Percentiles rank a stretch among this genome's conserved stretches.
Evolutionary conservation across 108 stramenopile genomes (phyloP).

Genomic region (Nitzschia inconspicua): DNA sequence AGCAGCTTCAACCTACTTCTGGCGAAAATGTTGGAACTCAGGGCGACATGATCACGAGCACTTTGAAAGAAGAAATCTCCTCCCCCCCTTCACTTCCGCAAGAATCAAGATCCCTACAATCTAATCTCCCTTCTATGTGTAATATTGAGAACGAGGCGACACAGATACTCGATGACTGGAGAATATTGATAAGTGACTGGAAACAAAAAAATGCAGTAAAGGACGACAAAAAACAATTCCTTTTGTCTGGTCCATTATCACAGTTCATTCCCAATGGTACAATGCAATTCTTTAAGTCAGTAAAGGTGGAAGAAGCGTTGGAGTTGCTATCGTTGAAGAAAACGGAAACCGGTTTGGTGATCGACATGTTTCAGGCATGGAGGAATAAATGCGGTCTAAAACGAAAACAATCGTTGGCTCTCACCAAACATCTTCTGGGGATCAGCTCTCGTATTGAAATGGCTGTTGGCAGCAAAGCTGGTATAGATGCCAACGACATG

Average conservation of each 20-base stretch:
- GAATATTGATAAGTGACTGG: neutral
- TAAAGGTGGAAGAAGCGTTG: slow-evolving; percentile 14
- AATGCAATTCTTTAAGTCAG: slow-evolving; percentile 30
- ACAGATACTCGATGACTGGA: slow-evolving; percentile 1
- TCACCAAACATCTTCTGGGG: slow-evolving; percentile 39
- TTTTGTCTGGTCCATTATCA: slow-evolving; percentile 34
- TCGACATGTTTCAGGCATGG: slow-evolving; percentile 34
- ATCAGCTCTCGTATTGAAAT: slow-evolving; percentile 35
- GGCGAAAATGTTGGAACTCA: too few relatives aligned
- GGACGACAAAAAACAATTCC: slow-evolving; percentile 20
- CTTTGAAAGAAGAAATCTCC: too few relatives aligned
- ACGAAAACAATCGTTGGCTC: neutral
- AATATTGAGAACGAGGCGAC: too few relatives aligned
- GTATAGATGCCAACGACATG: slow-evolving; percentile 6
- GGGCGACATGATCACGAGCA: too few relatives aligned
- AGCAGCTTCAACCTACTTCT: too few relatives aligned
- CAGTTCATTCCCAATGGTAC: slow-evolving; percentile 23
- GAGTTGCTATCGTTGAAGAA: slow-evolving; percentile 28
- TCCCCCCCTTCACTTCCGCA: too few relatives aligned
- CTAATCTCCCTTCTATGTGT: too few relatives aligned
- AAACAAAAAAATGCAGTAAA: neutral
- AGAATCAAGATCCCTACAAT: too few relatives aligned
- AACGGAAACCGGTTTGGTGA: slow-evolving; percentile 39
- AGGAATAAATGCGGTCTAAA: slow-evolving; percentile 30
- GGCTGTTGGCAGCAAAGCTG: slow-evolving; percentile 15